These are phyloP conservation scores for Aspergillus phoenicis DNA, from an alignment of 2,329 filamentous ascomycete genomes.

Conservation along the genomic window DNA sequence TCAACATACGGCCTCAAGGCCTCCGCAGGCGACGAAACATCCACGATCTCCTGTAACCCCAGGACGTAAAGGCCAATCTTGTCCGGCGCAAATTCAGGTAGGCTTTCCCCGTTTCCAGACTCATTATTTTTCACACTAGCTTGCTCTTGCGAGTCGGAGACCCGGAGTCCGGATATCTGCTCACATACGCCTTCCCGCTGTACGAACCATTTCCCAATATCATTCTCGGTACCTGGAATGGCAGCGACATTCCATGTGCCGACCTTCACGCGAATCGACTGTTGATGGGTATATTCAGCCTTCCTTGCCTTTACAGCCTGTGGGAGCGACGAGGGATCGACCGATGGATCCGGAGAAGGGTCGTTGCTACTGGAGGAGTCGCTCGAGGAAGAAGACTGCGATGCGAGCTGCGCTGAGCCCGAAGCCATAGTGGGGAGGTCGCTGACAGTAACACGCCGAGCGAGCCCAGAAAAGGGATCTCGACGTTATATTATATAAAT, in stretches of 20 bases:
- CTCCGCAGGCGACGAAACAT: slow-evolving; percentile 77
- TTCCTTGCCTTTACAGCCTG: slow-evolving; percentile 70
- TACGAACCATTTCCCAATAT: slow-evolving; percentile 87
- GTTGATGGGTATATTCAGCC: slow-evolving; percentile 75
- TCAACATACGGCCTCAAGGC: slow-evolving; percentile 78
- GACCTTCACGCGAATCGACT: slow-evolving; percentile 79
- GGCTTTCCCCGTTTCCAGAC: slow-evolving; percentile 16
- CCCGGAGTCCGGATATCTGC: slow-evolving; percentile 58
- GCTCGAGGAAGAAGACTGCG: slow-evolving; percentile 14
- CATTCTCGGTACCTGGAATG: slow-evolving; percentile 80
- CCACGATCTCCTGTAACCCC: slow-evolving; percentile 88
- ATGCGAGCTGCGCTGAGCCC: slow-evolving; percentile 8
- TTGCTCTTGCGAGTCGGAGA: slow-evolving; percentile 26
- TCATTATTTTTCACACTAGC: slow-evolving; percentile 22
- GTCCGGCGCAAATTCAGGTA: slow-evolving; percentile 45
- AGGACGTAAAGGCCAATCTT: slow-evolving; percentile 88
- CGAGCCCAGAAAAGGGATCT: background rate
- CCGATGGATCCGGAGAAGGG: slow-evolving; percentile 19
- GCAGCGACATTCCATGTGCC: slow-evolving; percentile 95
- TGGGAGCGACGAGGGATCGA: slow-evolving; percentile 50
- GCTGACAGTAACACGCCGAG: background rate
- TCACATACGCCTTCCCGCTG: slow-evolving; percentile 71
- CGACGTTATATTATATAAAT: background rate
- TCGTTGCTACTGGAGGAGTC: slow-evolving; percentile 21
- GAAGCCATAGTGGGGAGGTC: slow-evolving; percentile 18